These are phyloP conservation scores for Simplicillium sp. DNA, from an alignment of 2,329 filamentous ascomycete species.

Conservation along the genomic window DNA sequence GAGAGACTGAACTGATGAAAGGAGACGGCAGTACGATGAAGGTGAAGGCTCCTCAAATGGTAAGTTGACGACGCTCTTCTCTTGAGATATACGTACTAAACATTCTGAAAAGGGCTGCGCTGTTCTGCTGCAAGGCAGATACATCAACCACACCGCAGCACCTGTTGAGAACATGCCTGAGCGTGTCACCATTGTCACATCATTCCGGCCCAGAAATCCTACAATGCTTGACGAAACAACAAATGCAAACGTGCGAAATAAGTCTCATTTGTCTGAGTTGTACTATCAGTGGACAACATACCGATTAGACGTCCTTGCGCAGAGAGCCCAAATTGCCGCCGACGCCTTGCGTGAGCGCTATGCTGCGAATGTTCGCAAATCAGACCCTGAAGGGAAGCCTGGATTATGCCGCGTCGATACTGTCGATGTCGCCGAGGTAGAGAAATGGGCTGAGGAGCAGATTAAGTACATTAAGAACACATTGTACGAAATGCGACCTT, in stretches of 20 bases:
- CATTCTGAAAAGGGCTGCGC: slow-evolving; percentile 22
- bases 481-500: slow-evolving; percentile 18
- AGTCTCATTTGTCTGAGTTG: slow-evolving; percentile 16
- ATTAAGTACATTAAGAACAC: slow-evolving; percentile 19
- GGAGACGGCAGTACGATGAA: slow-evolving; percentile 15
- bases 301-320: slow-evolving; percentile 13
- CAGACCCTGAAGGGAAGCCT: slow-evolving; percentile 12
- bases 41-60: slow-evolving; percentile 14
- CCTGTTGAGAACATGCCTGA: slow-evolving; percentile 26
- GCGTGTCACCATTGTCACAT: slow-evolving; percentile 36
- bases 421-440: slow-evolving; percentile 13
- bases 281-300: slow-evolving; percentile 20
- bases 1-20: slow-evolving; percentile 17
- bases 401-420: slow-evolving; percentile 17
- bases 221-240: slow-evolving; percentile 29
- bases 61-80: slow-evolving; percentile 1
- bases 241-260: slow-evolving; percentile 15
- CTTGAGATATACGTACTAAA: not conserved
- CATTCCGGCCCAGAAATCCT: slow-evolving; percentile 30
- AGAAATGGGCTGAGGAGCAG: slow-evolving; percentile 16
- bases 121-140: slow-evolving; percentile 33
- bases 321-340: slow-evolving; percentile 10
- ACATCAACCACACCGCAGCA: slow-evolving; percentile 33
- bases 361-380: slow-evolving; percentile 11
- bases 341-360: slow-evolving; percentile 14